Percentiles rank a stretch among this genome's conserved stretches.
Evolutionary conservation across 768 basidiomycete genomes (phyloP).

Genomic region (Sutorius australiensis): DNA sequence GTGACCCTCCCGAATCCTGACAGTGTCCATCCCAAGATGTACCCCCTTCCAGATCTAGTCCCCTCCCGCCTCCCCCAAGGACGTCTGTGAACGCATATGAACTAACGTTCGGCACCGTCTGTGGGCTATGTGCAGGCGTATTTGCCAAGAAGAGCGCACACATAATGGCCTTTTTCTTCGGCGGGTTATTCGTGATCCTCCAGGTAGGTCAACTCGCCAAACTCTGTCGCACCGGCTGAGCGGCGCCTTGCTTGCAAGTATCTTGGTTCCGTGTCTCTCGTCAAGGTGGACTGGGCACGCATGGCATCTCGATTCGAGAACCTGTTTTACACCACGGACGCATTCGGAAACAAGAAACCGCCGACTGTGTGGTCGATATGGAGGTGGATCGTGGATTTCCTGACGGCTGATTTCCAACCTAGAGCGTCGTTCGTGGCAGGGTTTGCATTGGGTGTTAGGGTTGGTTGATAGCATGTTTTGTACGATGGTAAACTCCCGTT

Average conservation of each 20-base stretch:
- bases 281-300: conserved; percentile 79
- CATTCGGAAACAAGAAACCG: conserved; percentile 48
- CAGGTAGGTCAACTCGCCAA: conserved; percentile 53
- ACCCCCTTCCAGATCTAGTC: conserved; percentile 5
- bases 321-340: conserved; percentile 62
- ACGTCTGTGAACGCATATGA: conserved; percentile 81
- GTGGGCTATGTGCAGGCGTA: conserved; percentile 85
- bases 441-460: conserved; percentile 70
- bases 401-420: conserved; percentile 91
- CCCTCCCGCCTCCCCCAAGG: conserved; percentile 46
- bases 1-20: not conserved
- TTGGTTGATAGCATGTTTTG: conserved; percentile 50
- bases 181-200: conserved; percentile 85
- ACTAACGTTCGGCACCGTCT: conserved; percentile 83
- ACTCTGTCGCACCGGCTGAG: not conserved
- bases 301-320: conserved; percentile 67
- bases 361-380: conserved; percentile 66
- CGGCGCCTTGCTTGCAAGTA: conserved; percentile 51
- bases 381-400: conserved; percentile 69
- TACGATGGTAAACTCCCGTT: not conserved
- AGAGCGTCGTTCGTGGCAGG: conserved; percentile 87
- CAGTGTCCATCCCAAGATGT: conserved; percentile 7
- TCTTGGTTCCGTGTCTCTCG: conserved; percentile 63
- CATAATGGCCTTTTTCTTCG: conserved; percentile 78
- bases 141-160: conserved; percentile 96